Evolutionary conservation across 225 moss, liverwort and hornwort species (phyloP), one percentile per base, ranked within the genome.

Genomic region (Lunularia cruciata): DNA sequence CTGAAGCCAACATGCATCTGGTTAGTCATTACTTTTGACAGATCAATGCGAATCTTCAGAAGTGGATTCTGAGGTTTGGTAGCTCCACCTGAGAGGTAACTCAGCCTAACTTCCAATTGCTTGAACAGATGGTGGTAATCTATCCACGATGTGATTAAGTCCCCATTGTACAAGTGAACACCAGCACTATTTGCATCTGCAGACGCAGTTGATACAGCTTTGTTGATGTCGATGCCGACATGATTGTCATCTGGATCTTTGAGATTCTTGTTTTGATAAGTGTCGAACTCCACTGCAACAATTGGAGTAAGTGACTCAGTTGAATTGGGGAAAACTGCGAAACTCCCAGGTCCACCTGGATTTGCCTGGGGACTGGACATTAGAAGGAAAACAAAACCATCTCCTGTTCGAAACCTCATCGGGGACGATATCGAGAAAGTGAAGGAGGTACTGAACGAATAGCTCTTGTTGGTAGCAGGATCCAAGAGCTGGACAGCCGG

Each of bases 1-100:
- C 76, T 73, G 30, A 76, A 76, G 8, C 80, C 80, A 4, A 80
- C 68, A 30, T 72, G 76, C 69, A 80, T 69, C 0, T 30, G 11
- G 3, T 55, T 15, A 0, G 0, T 16, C 49, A 38, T 63, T 18
- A 47, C 1, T 22, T n/a, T 18, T 0, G 37, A 25, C 14, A 72
- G 28, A 56, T 75, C 54, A 48, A 72, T 55, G 3, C 59, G 47
- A 9, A 38, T 15, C 0, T 37, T 47, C 4, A 68, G 6, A 37
- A 75, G 8, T 0, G 79, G 56, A 20, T 71, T 31, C 19, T 31
- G 13, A 15, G 80, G 73, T 49, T 68, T 80, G 2, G 18, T 25
- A 3, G 18, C 38, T 2, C 33, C 30, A 27, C 6, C 35, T 37
- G 11, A 15, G 15, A 15, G 11, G 25, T 72, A 47, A 23, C 64